These are phyloP conservation scores for Beta corolliflora DNA, from an alignment of 179 eudicot genomes.

Conservation along the genomic window DNA sequence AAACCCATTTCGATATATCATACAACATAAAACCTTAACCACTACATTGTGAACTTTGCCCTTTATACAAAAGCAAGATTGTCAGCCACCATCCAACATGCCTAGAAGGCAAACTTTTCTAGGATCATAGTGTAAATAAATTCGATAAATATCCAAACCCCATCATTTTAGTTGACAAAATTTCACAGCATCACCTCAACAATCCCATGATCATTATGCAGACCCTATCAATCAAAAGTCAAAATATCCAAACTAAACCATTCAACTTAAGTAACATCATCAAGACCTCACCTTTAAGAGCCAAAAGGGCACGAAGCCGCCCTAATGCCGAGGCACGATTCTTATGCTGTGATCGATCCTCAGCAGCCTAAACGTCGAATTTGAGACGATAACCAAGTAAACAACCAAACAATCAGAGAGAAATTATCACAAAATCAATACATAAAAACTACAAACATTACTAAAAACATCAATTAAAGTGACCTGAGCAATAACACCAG, in stretches of 20 bases:
- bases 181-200: not conserved
- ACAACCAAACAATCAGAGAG: not conserved
- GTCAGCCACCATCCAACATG: not conserved
- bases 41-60: not conserved
- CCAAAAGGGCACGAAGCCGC: slow-evolving; percentile 73
- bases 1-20: not conserved
- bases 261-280: not conserved
- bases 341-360: slow-evolving; percentile 94
- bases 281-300: slow-evolving; percentile 65
- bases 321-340: slow-evolving; percentile 84
- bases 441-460: not conserved
- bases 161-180: not conserved
- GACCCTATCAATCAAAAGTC: not conserved
- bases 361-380: slow-evolving; percentile 60
- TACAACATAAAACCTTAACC: not conserved
- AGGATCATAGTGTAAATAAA: not conserved
- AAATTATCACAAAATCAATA: not conserved
- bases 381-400: slow-evolving; percentile 16
- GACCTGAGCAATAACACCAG: slow-evolving; percentile 93
- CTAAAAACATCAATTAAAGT: not conserved
- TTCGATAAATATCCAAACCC: not conserved
- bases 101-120: slow-evolving; percentile 3
- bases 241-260: slow-evolving; percentile 1
- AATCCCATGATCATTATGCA: not conserved
- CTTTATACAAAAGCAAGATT: too few species aligned